Evolutionary conservation across 805 yeast genomes (phyloP).

Genomic region (Ogataea trehalophila): DNA sequence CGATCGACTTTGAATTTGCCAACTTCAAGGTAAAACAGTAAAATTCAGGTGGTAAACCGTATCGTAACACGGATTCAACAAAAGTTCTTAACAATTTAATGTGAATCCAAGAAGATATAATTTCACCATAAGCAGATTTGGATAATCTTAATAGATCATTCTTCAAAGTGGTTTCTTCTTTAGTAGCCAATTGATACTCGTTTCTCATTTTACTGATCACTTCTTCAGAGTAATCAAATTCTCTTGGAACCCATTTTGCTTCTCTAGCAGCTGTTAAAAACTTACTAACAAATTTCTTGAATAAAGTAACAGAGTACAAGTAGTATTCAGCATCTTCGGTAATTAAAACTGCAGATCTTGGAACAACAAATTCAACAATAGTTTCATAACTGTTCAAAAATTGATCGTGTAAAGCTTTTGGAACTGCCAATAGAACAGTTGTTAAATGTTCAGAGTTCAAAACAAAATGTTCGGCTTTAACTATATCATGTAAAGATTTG

Average conservation of each 20-base stretch:
- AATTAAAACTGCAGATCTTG: slow-evolving; percentile 75
- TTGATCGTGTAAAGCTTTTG: slow-evolving; percentile 53
- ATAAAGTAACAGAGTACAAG: slow-evolving; percentile 75
- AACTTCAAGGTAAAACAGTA: slow-evolving; percentile 47
- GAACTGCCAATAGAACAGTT: slow-evolving; percentile 86
- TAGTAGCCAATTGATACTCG: slow-evolving; percentile 73
- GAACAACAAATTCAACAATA: slow-evolving; percentile 77
- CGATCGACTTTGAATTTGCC: slow-evolving; percentile 30
- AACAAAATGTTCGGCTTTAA: slow-evolving; percentile 77
- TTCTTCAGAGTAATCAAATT: slow-evolving; percentile 81
- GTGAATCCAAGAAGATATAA: slow-evolving; percentile 84
- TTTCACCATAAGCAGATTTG: slow-evolving; percentile 84
- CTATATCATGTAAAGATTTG: slow-evolving; percentile 84
- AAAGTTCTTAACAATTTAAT: slow-evolving; percentile 80
- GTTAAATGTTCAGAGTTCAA: slow-evolving; percentile 80
- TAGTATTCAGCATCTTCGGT: slow-evolving; percentile 69
- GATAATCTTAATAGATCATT: slow-evolving; percentile 80
- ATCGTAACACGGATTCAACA: slow-evolving; percentile 91
- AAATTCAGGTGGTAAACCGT: slow-evolving; percentile 95
- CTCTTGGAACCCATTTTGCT: slow-evolving; percentile 87
- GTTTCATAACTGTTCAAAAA: slow-evolving; percentile 74
- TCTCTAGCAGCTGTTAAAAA: slow-evolving; percentile 75
- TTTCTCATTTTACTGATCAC: slow-evolving; percentile 63
- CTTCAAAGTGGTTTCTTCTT: slow-evolving; percentile 66
- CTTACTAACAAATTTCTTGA: slow-evolving; percentile 72